These are phyloP conservation scores for Linum lewisii DNA, from an alignment of 345 rosid genomes.

Conservation along the genomic window DNA sequence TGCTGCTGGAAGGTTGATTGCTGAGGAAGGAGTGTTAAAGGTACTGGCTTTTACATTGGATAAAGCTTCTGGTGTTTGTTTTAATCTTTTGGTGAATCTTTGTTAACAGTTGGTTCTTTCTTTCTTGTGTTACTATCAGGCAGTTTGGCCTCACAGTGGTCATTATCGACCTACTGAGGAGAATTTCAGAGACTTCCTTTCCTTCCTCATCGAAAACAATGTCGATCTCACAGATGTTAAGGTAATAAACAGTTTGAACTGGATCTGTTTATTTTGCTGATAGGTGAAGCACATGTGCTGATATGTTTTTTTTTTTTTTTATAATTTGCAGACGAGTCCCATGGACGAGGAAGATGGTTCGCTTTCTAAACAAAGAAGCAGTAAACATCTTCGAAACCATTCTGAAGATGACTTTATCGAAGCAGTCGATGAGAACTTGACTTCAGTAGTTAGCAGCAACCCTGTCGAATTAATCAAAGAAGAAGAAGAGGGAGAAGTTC, in stretches of 20 bases:
- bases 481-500: slow-evolving; percentile 17
- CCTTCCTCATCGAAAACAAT: slow-evolving; percentile 61
- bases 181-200: slow-evolving; percentile 62
- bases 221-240: slow-evolving; percentile 65
- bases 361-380: slow-evolving; percentile 31
- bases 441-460: slow-evolving; percentile 18
- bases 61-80: no score
- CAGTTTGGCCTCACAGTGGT: slow-evolving; percentile 98
- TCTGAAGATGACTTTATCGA: slow-evolving; percentile 43
- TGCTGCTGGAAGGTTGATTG: slow-evolving; percentile 73
- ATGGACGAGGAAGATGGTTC: slow-evolving; percentile 43
- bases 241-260: slow-evolving; percentile 36
- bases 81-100: neutral
- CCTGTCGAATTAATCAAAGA: neutral
- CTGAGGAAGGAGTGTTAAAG: slow-evolving; percentile 57
- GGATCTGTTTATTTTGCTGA: neutral
- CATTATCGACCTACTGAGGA: slow-evolving; percentile 89
- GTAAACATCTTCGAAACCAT: slow-evolving; percentile 39
- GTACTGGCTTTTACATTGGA: no score
- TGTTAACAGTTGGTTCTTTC: slow-evolving; percentile 12
- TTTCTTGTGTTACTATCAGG: slow-evolving; percentile 26
- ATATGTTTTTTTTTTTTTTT: slow-evolving; percentile 4
- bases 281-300: slow-evolving; percentile 3
- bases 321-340: slow-evolving; percentile 49
- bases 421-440: slow-evolving; percentile 16